phyloP scores from a whole-genome alignment of 345 rosid species.

The Aurinia saxatilis region DNA sequence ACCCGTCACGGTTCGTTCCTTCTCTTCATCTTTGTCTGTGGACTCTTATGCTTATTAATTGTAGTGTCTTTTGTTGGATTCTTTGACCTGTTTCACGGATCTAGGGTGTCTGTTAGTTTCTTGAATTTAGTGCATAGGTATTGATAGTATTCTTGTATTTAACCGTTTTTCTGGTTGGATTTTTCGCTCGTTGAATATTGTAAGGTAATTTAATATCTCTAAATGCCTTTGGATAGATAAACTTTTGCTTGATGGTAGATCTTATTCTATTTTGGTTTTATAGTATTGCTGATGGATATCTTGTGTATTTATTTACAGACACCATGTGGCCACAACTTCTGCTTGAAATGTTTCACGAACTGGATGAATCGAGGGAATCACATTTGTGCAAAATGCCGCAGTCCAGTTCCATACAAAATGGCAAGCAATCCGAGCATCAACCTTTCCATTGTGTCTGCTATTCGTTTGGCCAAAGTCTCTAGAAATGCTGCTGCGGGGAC shows the following conservation, averaged over 20 bases:
- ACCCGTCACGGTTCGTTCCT: constrained; percentile 57
- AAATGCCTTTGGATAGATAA: no score
- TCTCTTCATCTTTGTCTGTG: no score
- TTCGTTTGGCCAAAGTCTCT: constrained; percentile 51
- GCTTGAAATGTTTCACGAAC: constrained; percentile 67
- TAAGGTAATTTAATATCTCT: no score
- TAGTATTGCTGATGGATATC: not conserved
- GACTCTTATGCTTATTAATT: not conserved
- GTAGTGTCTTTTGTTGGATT: not conserved
- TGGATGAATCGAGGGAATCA: constrained; percentile 59
- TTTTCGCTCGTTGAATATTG: not conserved
- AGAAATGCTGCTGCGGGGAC: constrained; percentile 20
- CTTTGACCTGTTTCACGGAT: no score
- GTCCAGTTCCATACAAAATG: constrained; percentile 35
- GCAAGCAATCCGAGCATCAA: constrained; percentile 63
- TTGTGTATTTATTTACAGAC: constrained; percentile 35
- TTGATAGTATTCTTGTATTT: no score
- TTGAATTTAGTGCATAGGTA: no score
- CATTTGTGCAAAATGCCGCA: constrained; percentile 62
- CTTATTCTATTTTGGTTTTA: not conserved
- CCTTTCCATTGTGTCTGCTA: constrained; percentile 44
- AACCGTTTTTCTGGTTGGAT: no score
- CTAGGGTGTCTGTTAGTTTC: no score
- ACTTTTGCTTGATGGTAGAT: not conserved
- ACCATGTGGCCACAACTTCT: constrained; percentile 79